Evolutionary conservation across 2,329 filamentous ascomycete genomes (phyloP), one percentile per base, ranked within the genome.

Genomic region (Colletotrichum incanum): DNA sequence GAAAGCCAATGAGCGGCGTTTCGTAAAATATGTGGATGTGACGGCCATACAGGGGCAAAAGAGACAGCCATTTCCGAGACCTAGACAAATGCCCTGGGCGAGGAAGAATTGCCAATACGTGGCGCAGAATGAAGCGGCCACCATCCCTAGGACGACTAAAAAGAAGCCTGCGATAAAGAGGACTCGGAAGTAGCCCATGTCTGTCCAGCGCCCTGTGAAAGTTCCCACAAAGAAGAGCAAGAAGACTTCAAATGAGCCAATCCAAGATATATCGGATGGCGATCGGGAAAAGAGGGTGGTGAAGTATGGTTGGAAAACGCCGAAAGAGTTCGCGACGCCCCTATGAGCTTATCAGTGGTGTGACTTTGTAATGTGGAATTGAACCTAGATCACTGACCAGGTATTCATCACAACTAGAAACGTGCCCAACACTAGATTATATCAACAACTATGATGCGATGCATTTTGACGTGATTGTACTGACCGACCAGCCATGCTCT

Each of bases 11-110:
- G 87, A 86, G 55, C 89, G 85, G 72, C 84, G 87, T 47, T 81
- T 85, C 62, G 81, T 82, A 77, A 93, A 93, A 76, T 93, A 94
- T 8, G 92, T 91, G 1, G 91, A 88, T 1, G 93, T 82, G 5
- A 93, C 87, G 1, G 92, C 88, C 52, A 94, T 86, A 52, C 87
- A 85, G 0, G 92, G 90, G 60, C 91, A 88, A 79, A 92, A 93
- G 7, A 93, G 80, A 72, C 86, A 89, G 3, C 91, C 91, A 67
- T 88, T 87, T 1, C 89, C 91, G 0, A 91, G 66, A 0, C 89
- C 89, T 68, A 87, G 81, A 64, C 85, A 86, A 8, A 90, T 70
- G 3, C 90, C 89, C 76, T 90, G 89, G 0, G 86, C 80, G 0
- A 90, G 80, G 18, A 91, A 77, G 1, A 90, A 77, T 66, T 91